A percentile compares a stretch with the other conserved stretches of the same genome.
These are phyloP conservation scores for Penicillium herquei DNA, from an alignment of 495 filamentous ascomycete species.

Conservation along the genomic window DNA sequence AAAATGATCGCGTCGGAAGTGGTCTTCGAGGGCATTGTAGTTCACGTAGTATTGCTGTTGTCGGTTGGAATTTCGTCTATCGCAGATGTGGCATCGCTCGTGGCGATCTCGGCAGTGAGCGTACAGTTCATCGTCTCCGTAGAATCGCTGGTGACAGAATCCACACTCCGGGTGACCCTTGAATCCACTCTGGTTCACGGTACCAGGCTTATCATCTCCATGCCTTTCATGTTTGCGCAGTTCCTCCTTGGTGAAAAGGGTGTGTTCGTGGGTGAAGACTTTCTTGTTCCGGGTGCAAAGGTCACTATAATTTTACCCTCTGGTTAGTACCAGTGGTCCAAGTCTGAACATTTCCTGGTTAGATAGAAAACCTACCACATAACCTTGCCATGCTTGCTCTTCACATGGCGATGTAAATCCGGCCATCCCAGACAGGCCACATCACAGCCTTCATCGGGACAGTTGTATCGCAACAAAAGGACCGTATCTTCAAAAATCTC, in stretches of 20 bases:
- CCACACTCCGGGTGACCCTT: conserved; percentile 92
- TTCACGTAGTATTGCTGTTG: conserved; percentile 87
- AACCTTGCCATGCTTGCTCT: conserved; percentile 72
- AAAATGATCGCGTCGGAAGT: conserved; percentile 87
- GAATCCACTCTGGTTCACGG: conserved; percentile 91
- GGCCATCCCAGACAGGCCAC: conserved; percentile 91
- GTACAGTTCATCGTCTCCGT: conserved; percentile 93
- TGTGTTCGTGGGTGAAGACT: conserved; percentile 97
- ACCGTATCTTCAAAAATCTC: conserved; percentile 87
- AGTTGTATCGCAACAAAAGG: conserved; percentile 90
- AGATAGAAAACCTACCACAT: conserved; percentile 65
- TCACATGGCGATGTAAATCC: conserved; percentile 90
- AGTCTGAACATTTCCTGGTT: no score
- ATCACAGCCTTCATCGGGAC: conserved; percentile 80
- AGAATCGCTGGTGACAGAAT: conserved; percentile 90
- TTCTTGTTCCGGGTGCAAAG: conserved; percentile 94
- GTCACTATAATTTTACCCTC: conserved; percentile 48
- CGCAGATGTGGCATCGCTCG: conserved; percentile 93
- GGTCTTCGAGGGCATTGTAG: conserved; percentile 77
- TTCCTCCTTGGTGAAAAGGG: conserved; percentile 80
- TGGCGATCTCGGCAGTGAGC: conserved; percentile 88
- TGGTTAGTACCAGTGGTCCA: conserved; percentile 1
- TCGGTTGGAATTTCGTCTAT: conserved; percentile 63
- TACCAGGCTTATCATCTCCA: conserved; percentile 89
- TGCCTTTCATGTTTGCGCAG: conserved; percentile 83